These are phyloP conservation scores for Yarrowia alimentaria DNA, from an alignment of 805 yeast genomes.

Conservation along the genomic window DNA sequence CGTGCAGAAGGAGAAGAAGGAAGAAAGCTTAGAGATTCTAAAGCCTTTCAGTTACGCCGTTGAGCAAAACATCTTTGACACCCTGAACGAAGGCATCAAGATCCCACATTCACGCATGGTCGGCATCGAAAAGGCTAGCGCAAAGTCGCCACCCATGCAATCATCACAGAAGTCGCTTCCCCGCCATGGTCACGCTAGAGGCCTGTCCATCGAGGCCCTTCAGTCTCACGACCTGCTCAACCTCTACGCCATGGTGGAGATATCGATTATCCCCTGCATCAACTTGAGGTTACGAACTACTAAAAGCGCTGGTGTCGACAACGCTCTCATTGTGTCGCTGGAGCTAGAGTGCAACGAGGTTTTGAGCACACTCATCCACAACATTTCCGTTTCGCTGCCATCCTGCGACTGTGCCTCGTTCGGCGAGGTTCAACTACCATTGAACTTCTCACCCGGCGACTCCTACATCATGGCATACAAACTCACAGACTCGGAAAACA, in stretches of 20 bases:
- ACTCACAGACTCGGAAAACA: conserved; percentile 26
- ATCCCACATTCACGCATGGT: conserved; percentile 21
- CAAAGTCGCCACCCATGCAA: conserved; percentile 5
- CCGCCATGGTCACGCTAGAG: conserved; percentile 15
- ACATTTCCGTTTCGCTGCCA: conserved; percentile 32
- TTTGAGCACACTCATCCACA: conserved; percentile 34
- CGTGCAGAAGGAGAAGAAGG: too few relatives aligned
- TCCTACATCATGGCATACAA: conserved; percentile 37
- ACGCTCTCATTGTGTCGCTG: conserved; percentile 48
- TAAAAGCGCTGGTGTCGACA: conserved; percentile 49
- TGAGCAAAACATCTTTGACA: conserved; percentile 21
- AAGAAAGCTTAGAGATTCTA: conserved; percentile 1
- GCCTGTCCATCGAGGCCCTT: conserved; percentile 10
- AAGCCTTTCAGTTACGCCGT: conserved; percentile 18
- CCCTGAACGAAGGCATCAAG: not conserved
- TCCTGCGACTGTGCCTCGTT: conserved; percentile 34
- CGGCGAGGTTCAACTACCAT: conserved; percentile 36
- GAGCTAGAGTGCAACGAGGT: conserved; percentile 50
- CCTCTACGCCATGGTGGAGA: conserved; percentile 23
- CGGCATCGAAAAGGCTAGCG: not conserved
- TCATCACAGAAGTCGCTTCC: conserved; percentile 3
- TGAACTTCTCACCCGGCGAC: conserved; percentile 36
- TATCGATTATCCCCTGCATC: conserved; percentile 43
- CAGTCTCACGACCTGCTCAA: conserved; percentile 10
- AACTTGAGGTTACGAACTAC: conserved; percentile 50